Base-by-base conservation (phyloP, 2,329 filamentous ascomycete species). In the Fusarium sp. region DNA sequence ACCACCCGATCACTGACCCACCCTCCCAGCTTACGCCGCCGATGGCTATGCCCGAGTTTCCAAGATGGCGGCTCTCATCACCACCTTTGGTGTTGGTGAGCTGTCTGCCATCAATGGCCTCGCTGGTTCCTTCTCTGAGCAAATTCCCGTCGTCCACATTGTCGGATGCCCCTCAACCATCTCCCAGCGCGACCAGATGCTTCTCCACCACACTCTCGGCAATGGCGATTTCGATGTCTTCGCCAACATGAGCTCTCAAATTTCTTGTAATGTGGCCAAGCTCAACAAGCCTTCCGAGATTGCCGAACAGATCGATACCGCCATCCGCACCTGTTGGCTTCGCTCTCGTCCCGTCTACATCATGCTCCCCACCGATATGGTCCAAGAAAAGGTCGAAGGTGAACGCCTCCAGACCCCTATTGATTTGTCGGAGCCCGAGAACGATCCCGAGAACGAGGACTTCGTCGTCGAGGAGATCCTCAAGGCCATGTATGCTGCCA, bases 221-320 rank as follows among this genome's bases (percentile, higher is more conserved):
- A 92, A 93, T 73, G 91, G 94, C 63, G 91, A 97, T 81, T 97
- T 93, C 81, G 90, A 92, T 65, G 92, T 94, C 58, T 97, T 97
- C 79, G 87, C 90, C 72, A 88, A 93, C 76, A 97, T 97, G 91
- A 92, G 86, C 78, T 84, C 87, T 48, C 81, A 89, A 53, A 89
- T 97, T 72, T 93, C 93, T 1, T 92, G 90, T 77, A 89, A 89
- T 23, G 85, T 92, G 40, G 90, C 91, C 57, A 90, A 91, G 73
- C 85, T 97, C 60, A 91, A 89, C 76, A 87, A 93, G 68, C 89
- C 91, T 2, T 80, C 86, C 62, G 91, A 93, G 70, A 92, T 92
- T 43, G 90, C 93, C 10, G 83, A 85, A 13, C 88, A 94, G 75
- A 95, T 97, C 72, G 94, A 97, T 78, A 87, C 93, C 74, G 89